Evolutionary conservation across 2,329 filamentous ascomycete genomes (phyloP).

Genomic region (Pyrenochaeta sp.): DNA sequence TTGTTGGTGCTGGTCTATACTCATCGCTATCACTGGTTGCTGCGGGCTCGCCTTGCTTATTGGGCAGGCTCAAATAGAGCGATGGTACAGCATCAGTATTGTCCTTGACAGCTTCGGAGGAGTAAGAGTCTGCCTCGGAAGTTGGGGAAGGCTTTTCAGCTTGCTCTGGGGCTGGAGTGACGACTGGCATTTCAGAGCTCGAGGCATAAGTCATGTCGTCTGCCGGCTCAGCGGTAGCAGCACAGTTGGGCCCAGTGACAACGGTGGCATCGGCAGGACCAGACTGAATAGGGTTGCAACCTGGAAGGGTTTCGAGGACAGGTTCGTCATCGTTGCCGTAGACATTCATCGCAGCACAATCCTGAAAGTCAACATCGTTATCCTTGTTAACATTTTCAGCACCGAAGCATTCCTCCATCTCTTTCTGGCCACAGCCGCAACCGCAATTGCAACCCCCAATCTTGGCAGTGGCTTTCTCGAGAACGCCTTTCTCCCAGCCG

Average conservation of each 20-base stretch:
- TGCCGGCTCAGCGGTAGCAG: conserved; percentile 21
- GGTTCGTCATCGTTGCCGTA: conserved; percentile 21
- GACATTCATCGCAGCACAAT: conserved; percentile 33
- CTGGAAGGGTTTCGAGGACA: conserved; percentile 43
- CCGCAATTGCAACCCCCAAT: conserved; percentile 48
- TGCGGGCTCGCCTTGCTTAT: conserved; percentile 12
- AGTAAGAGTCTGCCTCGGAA: conserved; percentile 2
- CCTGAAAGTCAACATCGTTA: conserved; percentile 33
- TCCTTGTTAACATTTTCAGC: conserved; percentile 45
- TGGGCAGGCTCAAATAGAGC: conserved; percentile 17
- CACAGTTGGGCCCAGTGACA: conserved; percentile 38
- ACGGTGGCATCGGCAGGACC: conserved; percentile 43
- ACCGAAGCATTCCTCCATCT: conserved; percentile 50
- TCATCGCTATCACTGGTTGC: conserved; percentile 7
- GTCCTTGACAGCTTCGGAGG: conserved; percentile 3
- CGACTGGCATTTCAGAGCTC: conserved; percentile 6
- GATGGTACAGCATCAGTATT: conserved; percentile 5
- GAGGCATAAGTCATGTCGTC: conserved; percentile 5
- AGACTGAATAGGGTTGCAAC: conserved; percentile 50
- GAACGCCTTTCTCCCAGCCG: conserved; percentile 49
- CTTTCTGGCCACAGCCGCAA: conserved; percentile 44
- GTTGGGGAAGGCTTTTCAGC: background rate
- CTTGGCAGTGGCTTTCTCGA: conserved; percentile 44
- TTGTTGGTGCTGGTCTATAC: background rate
- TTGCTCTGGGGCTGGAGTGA: conserved; percentile 9